These are phyloP conservation scores for Termitomyces sp. DNA, from an alignment of 768 basidiomycete species.

Conservation along the genomic window DNA sequence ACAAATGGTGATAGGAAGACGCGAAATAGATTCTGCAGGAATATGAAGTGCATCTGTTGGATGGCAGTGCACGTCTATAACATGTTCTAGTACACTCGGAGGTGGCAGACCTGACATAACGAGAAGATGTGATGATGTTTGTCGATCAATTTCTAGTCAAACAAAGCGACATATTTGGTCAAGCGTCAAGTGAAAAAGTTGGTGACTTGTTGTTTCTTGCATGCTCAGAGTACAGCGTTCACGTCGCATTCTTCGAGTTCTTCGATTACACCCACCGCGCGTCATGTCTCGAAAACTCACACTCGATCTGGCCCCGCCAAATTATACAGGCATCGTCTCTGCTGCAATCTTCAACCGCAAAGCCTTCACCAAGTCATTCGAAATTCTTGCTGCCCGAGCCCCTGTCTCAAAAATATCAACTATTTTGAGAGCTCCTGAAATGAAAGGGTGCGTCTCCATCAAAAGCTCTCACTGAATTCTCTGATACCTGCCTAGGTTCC, in stretches of 20 bases:
- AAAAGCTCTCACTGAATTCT: neutral
- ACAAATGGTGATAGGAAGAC: constrained; percentile 62
- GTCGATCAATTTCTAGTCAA: neutral
- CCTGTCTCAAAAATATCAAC: constrained; percentile 47
- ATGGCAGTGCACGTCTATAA: constrained; percentile 90
- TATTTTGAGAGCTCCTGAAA: constrained; percentile 49
- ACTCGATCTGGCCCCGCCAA: constrained; percentile 32
- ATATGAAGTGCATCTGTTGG: constrained; percentile 70
- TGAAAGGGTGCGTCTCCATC: constrained; percentile 47
- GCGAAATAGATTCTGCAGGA: constrained; percentile 40
- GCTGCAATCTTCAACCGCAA: constrained; percentile 47
- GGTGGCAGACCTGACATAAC: constrained; percentile 18
- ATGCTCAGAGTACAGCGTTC: neutral
- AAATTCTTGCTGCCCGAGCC: constrained; percentile 64
- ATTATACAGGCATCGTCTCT: constrained; percentile 41
- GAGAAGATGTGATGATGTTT: neutral
- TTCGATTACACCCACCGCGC: constrained; percentile 1
- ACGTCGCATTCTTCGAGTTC: neutral
- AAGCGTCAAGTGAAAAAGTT: neutral
- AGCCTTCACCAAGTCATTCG: constrained; percentile 59
- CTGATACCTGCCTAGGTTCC: constrained; percentile 29
- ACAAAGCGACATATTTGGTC: neutral
- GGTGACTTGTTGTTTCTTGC: neutral
- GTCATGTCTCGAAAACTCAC: constrained; percentile 31
- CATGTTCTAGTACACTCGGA: constrained; percentile 49